phyloP scores from a whole-genome alignment of 768 basidiomycete species.

The Phlegmacium glaucopus region DNA sequence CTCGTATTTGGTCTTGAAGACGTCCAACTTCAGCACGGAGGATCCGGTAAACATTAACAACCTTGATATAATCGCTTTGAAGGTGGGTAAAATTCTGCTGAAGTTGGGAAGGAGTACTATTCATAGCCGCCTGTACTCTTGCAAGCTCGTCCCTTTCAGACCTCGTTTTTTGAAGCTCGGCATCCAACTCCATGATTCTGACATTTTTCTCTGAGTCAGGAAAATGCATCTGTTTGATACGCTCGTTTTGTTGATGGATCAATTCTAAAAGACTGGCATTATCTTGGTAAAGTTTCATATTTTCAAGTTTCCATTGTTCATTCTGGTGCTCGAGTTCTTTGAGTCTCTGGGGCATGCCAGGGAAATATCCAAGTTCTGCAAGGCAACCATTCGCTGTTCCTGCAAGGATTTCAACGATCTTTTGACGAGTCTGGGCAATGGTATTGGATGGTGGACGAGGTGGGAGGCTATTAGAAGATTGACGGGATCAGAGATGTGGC shows the following conservation, averaged over 20 bases:
- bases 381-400: slow-evolving; percentile 43
- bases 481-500: no score
- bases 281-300: slow-evolving; percentile 37
- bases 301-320: slow-evolving; percentile 31
- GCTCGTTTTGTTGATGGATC: slow-evolving; percentile 18
- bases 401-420: slow-evolving; percentile 42
- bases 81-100: no score
- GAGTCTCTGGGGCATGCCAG: slow-evolving; percentile 36
- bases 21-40: no score
- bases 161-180: slow-evolving; percentile 16
- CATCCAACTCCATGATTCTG: slow-evolving; percentile 18
- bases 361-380: slow-evolving; percentile 44
- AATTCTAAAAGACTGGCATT: slow-evolving; percentile 28
- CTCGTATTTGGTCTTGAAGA: no score
- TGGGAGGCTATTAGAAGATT: background rate
- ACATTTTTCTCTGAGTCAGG: slow-evolving; percentile 18
- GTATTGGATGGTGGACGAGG: background rate
- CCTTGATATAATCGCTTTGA: no score
- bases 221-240: slow-evolving; percentile 10
- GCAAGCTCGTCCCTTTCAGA: background rate
- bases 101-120: no score
- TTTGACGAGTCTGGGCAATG: slow-evolving; percentile 24
- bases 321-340: slow-evolving; percentile 30
- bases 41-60: no score
- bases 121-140: no score